Evolutionary conservation across 163 green algal species (phyloP).

Genomic region (Trebouxiophyceae sp.): DNA sequence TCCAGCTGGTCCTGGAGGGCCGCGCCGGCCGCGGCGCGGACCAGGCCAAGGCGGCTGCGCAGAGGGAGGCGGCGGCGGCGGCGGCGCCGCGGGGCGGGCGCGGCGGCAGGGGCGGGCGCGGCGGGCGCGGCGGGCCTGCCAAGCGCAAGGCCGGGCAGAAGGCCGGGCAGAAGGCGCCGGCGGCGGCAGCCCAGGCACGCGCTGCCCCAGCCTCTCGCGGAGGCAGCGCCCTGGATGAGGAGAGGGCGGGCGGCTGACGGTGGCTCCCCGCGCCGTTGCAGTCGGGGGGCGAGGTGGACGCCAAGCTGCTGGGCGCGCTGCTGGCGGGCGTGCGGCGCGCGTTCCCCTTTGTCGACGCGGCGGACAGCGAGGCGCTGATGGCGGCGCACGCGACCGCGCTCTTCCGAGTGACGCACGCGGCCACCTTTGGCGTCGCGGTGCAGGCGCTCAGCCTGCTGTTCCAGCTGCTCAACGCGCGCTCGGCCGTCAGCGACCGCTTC

Average conservation of each 20-base stretch:
- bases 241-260: too few relatives aligned
- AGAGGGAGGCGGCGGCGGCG: constrained; percentile 9
- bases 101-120: constrained; percentile 3
- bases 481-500: constrained; percentile 63
- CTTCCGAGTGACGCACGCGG: constrained; percentile 84
- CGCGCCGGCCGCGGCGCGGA: constrained; percentile 33
- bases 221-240: too few relatives aligned
- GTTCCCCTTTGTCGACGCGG: constrained; percentile 80
- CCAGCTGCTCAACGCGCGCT: constrained; percentile 66
- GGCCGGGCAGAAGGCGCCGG: not conserved
- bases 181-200: not conserved
- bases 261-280: too few relatives aligned
- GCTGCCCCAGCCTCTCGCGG: too few relatives aligned
- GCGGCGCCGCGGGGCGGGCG: constrained; percentile 9
- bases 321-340: constrained; percentile 89
- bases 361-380: constrained; percentile 73
- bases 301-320: constrained; percentile 84
- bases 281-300: too few relatives aligned
- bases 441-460: constrained; percentile 83
- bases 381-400: constrained; percentile 64
- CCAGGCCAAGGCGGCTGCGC: too few relatives aligned
- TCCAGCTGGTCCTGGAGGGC: constrained; percentile 73
- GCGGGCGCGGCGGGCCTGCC: too few relatives aligned
- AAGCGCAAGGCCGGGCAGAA: constrained; percentile 7
- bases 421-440: constrained; percentile 76